Conservation (phyloP, 176 grass and related monocot species). For the Triticum monococcum region DNA sequence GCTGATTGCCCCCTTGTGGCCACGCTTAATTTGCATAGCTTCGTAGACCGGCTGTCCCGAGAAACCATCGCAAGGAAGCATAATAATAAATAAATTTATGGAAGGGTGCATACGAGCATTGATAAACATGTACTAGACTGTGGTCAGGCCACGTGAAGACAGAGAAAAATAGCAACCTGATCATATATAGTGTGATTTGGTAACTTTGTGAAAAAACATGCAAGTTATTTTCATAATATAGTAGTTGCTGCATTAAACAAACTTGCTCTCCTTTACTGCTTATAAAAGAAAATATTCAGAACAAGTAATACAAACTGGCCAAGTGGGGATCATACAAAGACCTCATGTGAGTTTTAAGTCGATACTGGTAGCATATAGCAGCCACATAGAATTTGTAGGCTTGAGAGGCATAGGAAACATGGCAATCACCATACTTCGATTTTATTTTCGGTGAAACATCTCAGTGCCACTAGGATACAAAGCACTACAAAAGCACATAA, state of each 20-base stretch:
- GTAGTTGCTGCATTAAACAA: background rate
- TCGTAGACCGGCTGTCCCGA: background rate
- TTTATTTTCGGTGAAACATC: background rate
- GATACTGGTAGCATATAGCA: background rate
- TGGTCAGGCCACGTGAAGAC: background rate
- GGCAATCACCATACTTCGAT: background rate
- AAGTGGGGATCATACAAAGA: background rate
- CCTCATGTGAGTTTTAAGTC: background rate
- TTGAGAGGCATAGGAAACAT: background rate
- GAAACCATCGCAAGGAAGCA: background rate
- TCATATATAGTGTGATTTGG: too few relatives aligned
- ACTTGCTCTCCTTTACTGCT: background rate
- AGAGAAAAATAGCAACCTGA: background rate
- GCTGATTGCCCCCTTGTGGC: too few relatives aligned
- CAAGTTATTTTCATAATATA: background rate
- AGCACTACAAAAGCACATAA: background rate
- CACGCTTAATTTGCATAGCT: background rate
- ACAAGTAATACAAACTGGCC: background rate
- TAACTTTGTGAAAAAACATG: background rate
- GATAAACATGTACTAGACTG: background rate
- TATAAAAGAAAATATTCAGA: background rate
- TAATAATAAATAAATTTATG: background rate
- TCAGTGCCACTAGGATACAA: background rate
- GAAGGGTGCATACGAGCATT: background rate
- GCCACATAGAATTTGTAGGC: background rate